A percentile compares a stretch with the other conserved stretches of the same genome.
phyloP scores from a whole-genome alignment of 176 grass and related monocot species.

The Aegilops bicornis region DNA sequence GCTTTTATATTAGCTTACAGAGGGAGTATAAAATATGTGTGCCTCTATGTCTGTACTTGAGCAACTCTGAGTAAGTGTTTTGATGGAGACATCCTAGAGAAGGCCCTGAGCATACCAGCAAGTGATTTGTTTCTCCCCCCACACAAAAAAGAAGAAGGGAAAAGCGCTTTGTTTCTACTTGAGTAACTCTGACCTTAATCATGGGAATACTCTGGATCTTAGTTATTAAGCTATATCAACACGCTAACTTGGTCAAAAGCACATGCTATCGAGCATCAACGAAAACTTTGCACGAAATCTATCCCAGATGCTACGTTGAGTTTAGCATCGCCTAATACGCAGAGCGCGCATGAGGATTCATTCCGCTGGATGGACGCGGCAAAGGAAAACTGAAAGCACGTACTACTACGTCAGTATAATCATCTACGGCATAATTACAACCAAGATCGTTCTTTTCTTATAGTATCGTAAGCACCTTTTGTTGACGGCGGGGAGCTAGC shows the following conservation, averaged over 20 bases:
- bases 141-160: no score
- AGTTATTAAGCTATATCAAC: not conserved
- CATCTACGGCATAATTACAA: not conserved
- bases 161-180: not conserved
- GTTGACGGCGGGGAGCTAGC: not conserved
- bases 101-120: not conserved
- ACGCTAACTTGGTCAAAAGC: constrained; percentile 26
- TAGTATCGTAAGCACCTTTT: not conserved
- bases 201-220: no score
- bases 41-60: no score
- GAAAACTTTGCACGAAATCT: not conserved
- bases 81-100: not conserved
- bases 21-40: not conserved
- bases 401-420: not conserved
- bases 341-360: not conserved
- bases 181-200: not conserved
- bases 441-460: not conserved
- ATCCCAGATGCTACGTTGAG: no score
- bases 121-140: no score
- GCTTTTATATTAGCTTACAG: no score
- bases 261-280: not conserved
- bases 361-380: not conserved
- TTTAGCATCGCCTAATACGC: no score
- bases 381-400: not conserved
- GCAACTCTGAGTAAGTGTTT: no score